These are phyloP conservation scores for Populus tremula DNA, from an alignment of 345 rosid genomes.

Conservation along the genomic window DNA sequence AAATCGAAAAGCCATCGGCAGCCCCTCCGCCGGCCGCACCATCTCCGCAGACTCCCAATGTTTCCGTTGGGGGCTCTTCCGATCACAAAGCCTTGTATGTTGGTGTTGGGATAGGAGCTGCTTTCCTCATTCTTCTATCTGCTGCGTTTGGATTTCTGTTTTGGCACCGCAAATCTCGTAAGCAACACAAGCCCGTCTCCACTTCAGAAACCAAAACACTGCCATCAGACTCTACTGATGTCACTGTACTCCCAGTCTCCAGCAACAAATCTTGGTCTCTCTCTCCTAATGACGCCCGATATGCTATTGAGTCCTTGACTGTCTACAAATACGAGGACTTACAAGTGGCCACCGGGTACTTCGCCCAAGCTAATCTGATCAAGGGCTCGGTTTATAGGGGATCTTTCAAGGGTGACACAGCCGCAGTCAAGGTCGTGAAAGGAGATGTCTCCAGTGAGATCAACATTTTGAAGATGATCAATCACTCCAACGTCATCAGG, in stretches of 20 bases:
- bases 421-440: slow-evolving; percentile 78
- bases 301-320: slow-evolving; percentile 61
- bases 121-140: slow-evolving; percentile 33
- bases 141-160: slow-evolving; percentile 30
- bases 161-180: slow-evolving; percentile 26
- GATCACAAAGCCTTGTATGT: slow-evolving; percentile 35
- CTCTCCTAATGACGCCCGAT: slow-evolving; percentile 42
- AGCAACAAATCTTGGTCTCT: slow-evolving; percentile 39
- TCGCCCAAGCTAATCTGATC: slow-evolving; percentile 56
- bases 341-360: slow-evolving; percentile 52
- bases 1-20: slow-evolving; percentile 17
- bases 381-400: slow-evolving; percentile 68
- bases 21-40: slow-evolving; percentile 38
- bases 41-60: neutral
- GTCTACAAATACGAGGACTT: slow-evolving; percentile 59
- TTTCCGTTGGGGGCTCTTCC: slow-evolving; percentile 36
- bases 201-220: slow-evolving; percentile 19
- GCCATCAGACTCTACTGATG: slow-evolving; percentile 33
- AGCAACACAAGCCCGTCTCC: slow-evolving; percentile 11
- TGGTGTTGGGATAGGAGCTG: slow-evolving; percentile 58
- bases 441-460: slow-evolving; percentile 78
- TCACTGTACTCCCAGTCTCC: slow-evolving; percentile 24
- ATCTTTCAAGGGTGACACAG: slow-evolving; percentile 61
- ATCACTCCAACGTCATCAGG: slow-evolving; percentile 72
- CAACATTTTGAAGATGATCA: slow-evolving; percentile 70